Evolutionary conservation across 2,329 filamentous ascomycete genomes (phyloP).

Genomic region (Microsporum ferrugineum): DNA sequence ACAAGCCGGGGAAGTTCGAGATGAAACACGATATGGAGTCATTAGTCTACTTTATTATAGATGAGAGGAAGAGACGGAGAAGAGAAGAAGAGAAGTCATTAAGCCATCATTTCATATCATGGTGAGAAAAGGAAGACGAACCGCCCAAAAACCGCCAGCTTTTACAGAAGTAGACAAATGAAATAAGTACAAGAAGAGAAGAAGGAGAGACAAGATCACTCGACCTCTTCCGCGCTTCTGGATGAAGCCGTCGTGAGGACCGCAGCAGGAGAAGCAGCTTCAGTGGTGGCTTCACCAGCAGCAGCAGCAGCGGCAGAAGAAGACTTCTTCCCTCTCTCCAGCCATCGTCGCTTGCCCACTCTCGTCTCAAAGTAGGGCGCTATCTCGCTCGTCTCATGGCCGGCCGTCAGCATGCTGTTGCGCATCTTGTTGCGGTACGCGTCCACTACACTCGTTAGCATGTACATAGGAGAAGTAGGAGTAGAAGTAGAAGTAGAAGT

Average conservation of each 20-base stretch:
- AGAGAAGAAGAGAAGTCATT: background rate
- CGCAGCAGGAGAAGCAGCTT: conserved; percentile 12
- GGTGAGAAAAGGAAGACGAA: background rate
- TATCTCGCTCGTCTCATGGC: conserved; percentile 60
- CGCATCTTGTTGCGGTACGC: conserved; percentile 88
- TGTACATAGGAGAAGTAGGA: background rate
- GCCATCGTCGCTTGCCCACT: conserved; percentile 14
- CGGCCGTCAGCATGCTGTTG: conserved; percentile 64
- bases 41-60: too few species aligned
- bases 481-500: background rate
- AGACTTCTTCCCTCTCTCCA: conserved; percentile 18
- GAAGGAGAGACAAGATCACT: conserved; percentile 9
- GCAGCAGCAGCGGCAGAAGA: conserved; percentile 9
- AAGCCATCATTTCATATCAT: background rate
- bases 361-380: conserved; percentile 84
- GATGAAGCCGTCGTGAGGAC: conserved; percentile 21
- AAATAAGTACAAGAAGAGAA: background rate
- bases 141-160: too few species aligned
- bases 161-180: too few species aligned
- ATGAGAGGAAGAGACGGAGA: background rate
- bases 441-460: conserved; percentile 52
- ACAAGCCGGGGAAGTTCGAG: background rate
- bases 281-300: background rate
- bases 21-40: background rate
- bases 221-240: conserved; percentile 30